Base-by-base conservation (phyloP, 2,329 filamentous ascomycete species). In the Cladobotryum protrusum region DNA sequence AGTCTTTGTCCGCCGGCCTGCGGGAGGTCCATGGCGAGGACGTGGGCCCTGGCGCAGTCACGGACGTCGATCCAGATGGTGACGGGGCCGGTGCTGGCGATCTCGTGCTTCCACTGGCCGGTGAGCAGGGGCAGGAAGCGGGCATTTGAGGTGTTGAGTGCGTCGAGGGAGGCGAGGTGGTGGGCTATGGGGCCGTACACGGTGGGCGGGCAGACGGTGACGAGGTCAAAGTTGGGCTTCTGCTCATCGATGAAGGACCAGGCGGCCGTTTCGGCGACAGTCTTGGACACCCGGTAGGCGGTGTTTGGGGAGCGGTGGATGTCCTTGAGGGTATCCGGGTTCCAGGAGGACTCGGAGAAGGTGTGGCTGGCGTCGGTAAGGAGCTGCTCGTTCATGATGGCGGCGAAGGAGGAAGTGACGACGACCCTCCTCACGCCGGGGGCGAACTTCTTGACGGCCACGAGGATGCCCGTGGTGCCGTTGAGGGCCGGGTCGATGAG, bases 391-490 rank as follows among this genome's bases (percentile, higher is more conserved):
- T 72, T 62, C 14, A 79, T 42, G 56, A 81, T 72, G 53, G 77
- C 69, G 17, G 77, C 77, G 61, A 81, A 80, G 33, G 77, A 79
- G 35, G 74, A 77, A 14, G 77, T 81, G 43, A 83, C 64, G 49
- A 86, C 83, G 13, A 95, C 85, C 52, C 84, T 78, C 69, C 84
- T 88, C 47, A 95, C 86, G 5, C 56, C 56, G 0, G 77, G 77
- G 1, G 77, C 62, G 63, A 78, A 56, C 53, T 73, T 72, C 60
- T 85, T 82, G 54, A 92, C 75, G 15, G 87, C 83, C 56, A 84
- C 78, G 34, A 88, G 82, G 49, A 93, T 81, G 33, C 85, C 85
- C 56, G 83, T 86, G 1, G 78, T 81, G 54, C 78, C 81, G 48
- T 75, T 68, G 42, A 82, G 67, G 4, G 79, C 80, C 1, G 80